Evolutionary conservation across 2,329 filamentous ascomycete genomes (phyloP).

Genomic region (Colletotrichum costaricense): DNA sequence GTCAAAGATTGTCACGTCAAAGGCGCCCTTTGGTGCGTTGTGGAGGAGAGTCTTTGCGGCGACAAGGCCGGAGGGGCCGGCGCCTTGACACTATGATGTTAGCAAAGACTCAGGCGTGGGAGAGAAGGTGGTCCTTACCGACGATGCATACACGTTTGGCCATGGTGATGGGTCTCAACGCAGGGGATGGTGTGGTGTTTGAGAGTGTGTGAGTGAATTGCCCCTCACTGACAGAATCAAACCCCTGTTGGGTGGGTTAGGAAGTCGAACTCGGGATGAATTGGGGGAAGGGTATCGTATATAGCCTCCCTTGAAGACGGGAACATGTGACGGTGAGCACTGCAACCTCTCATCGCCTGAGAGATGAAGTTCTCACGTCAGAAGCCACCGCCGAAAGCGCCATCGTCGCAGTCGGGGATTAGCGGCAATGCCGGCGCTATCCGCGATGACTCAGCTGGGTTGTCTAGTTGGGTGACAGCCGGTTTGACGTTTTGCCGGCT

Average conservation of each 20-base stretch:
- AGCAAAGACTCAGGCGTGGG: neutral
- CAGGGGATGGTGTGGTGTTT: slow-evolving; percentile 12
- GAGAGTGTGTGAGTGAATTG: neutral
- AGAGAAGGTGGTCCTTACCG: slow-evolving; percentile 40
- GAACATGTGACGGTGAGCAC: neutral
- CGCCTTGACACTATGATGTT: slow-evolving; percentile 57
- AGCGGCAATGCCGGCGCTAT: neutral
- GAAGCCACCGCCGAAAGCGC: slow-evolving; percentile 4
- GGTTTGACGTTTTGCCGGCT: neutral
- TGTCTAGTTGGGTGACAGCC: neutral
- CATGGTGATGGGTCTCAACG: slow-evolving; percentile 41
- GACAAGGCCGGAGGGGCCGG: slow-evolving; percentile 75
- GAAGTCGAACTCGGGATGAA: neutral
- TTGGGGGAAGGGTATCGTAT: neutral
- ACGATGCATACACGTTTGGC: slow-evolving; percentile 54
- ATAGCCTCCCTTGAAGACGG: neutral
- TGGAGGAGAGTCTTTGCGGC: slow-evolving; percentile 79
- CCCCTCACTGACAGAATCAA: slow-evolving; percentile 13
- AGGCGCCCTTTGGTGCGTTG: slow-evolving; percentile 64
- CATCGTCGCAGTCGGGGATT: slow-evolving; percentile 19
- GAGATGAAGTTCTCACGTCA: slow-evolving; percentile 27
- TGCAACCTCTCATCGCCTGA: neutral
- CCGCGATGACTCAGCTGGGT: neutral
- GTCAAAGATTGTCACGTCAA: slow-evolving; percentile 79
- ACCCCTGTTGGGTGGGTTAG: slow-evolving; percentile 9